Evolutionary conservation across 2,329 filamentous ascomycete species (phyloP).

Genomic region (Alternaria metachromatica): DNA sequence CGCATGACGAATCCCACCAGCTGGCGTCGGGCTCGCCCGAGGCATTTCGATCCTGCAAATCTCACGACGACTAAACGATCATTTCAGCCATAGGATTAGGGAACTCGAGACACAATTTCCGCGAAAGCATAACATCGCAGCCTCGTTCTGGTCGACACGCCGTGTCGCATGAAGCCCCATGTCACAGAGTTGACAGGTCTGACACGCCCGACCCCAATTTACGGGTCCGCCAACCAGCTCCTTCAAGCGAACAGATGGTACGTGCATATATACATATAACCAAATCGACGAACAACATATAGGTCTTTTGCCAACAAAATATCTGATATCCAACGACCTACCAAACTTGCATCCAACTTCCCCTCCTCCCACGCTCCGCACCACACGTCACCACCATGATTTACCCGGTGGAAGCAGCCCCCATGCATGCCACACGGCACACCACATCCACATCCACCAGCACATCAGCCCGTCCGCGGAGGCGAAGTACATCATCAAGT

Average conservation of each 20-base stretch:
- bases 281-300: neutral
- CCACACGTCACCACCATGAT: slow-evolving; percentile 10
- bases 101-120: slow-evolving; percentile 1
- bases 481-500: slow-evolving; percentile 14
- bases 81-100: neutral
- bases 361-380: neutral
- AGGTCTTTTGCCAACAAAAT: neutral
- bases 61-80: neutral
- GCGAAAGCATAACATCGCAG: slow-evolving; percentile 3
- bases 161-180: slow-evolving; percentile 17
- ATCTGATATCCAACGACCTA: neutral
- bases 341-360: neutral
- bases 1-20: neutral
- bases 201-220: slow-evolving; percentile 1
- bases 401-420: slow-evolving; percentile 20
- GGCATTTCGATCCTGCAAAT: neutral
- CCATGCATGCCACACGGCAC: slow-evolving; percentile 10
- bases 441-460: neutral
- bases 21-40: neutral
- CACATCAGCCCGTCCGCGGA: slow-evolving; percentile 8
- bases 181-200: slow-evolving; percentile 16
- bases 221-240: neutral
- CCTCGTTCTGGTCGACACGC: slow-evolving; percentile 1
- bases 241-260: slow-evolving; percentile 9
- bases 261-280: slow-evolving; percentile 12